These are phyloP conservation scores for Gaillardinia entomophila DNA, from an alignment of 805 yeast genomes.

Conservation along the genomic window DNA sequence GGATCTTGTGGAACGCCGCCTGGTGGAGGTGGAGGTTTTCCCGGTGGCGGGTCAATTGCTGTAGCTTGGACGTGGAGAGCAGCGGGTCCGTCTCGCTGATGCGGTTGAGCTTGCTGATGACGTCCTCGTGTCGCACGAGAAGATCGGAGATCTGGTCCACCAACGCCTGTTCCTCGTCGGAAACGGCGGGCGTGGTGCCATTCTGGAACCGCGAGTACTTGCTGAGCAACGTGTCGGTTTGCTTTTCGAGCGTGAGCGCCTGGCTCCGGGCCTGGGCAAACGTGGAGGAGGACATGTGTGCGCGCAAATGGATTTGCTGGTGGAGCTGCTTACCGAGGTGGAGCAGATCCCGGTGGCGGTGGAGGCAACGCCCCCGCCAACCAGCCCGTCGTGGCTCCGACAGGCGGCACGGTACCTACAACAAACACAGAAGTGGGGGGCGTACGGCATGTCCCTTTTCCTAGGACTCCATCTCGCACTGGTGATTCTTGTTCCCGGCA, in stretches of 20 bases:
- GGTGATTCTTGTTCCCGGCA: slow-evolving; percentile 48
- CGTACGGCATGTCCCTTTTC: slow-evolving; percentile 52
- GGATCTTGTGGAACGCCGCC: slow-evolving; percentile 54
- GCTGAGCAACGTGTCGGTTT: slow-evolving; percentile 52
- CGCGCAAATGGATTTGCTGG: too few relatives aligned
- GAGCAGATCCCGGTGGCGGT: too few relatives aligned
- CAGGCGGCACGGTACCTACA: slow-evolving; percentile 7
- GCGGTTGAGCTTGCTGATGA: slow-evolving; percentile 45
- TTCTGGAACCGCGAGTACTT: slow-evolving; percentile 29
- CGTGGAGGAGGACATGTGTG: slow-evolving; percentile 33
- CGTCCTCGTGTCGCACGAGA: slow-evolving; percentile 42
- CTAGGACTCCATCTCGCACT: slow-evolving; percentile 52
- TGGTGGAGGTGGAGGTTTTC: slow-evolving; percentile 71
- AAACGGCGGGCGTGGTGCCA: slow-evolving; percentile 11
- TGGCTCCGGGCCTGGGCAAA: slow-evolving; percentile 67
- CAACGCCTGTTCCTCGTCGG: slow-evolving; percentile 18
- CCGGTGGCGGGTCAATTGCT: slow-evolving; percentile 77
- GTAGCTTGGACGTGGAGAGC: slow-evolving; percentile 66
- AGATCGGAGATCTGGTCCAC: slow-evolving; percentile 18
- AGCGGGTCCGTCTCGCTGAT: slow-evolving; percentile 46
- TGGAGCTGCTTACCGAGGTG: too few relatives aligned
- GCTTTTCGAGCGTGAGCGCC: slow-evolving; percentile 64
- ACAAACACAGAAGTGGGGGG: slow-evolving; percentile 52
- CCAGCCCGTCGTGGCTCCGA: too few relatives aligned
- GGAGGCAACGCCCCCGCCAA: too few relatives aligned